Conservation (phyloP, 805 yeast species). For the Jamesozyma lodderae region DNA sequence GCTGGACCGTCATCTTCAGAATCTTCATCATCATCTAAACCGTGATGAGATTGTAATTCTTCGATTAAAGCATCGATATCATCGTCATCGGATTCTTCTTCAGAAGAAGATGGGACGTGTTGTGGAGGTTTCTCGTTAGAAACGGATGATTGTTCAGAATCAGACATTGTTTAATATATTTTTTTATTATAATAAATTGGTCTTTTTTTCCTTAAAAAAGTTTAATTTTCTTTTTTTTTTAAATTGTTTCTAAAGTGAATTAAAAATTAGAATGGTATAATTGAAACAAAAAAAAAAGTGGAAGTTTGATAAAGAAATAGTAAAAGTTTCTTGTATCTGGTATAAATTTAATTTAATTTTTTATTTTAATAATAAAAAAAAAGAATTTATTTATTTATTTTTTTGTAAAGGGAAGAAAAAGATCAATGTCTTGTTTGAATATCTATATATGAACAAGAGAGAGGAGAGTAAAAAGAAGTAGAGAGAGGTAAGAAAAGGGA, state of each 20-base stretch:
- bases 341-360: not conserved
- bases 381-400: not conserved
- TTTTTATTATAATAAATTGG: not conserved
- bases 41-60: conserved; percentile 64
- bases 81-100: conserved; percentile 50
- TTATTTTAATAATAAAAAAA: not conserved
- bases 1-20: conserved; percentile 37
- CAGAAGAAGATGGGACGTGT: conserved; percentile 16
- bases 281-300: no score
- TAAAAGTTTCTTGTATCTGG: not conserved
- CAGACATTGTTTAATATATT: conserved; percentile 7
- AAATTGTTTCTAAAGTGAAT: not conserved
- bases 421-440: conserved; percentile 5
- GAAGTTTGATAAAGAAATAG: no score
- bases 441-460: not conserved
- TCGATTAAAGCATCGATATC: conserved; percentile 65
- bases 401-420: conserved; percentile 1
- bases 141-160: conserved; percentile 5
- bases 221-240: not conserved
- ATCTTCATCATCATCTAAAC: conserved; percentile 40
- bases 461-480: not conserved
- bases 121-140: conserved; percentile 11
- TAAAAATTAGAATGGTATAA: no score
- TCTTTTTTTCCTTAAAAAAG: not conserved
- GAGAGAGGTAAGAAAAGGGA: not conserved